Evolutionary conservation across 805 yeast species (phyloP).

Genomic region (Lachancea lanzarotensis): DNA sequence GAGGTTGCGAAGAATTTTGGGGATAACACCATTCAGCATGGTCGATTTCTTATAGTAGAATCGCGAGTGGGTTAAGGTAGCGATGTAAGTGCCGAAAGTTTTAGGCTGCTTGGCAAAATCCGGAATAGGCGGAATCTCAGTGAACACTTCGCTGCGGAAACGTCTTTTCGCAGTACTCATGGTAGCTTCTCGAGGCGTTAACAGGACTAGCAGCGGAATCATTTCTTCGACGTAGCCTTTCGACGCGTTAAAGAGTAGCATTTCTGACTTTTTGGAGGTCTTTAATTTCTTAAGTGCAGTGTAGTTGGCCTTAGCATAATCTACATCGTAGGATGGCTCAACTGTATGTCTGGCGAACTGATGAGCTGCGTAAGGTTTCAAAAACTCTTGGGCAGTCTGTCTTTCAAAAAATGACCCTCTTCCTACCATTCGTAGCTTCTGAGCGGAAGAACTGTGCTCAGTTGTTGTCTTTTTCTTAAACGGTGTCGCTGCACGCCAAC

Average conservation of each 20-base stretch:
- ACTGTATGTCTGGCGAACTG: constrained; percentile 24
- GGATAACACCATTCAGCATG: constrained; percentile 33
- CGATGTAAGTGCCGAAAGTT: constrained; percentile 31
- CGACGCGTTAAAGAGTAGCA: constrained; percentile 11
- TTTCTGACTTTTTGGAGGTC: constrained; percentile 8
- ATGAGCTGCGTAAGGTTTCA: constrained; percentile 25
- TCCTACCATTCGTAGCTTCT: constrained; percentile 21
- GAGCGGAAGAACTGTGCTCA: constrained; percentile 6
- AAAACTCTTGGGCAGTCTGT: constrained; percentile 22
- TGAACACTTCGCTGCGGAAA: constrained; percentile 19
- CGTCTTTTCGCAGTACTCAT: constrained; percentile 12
- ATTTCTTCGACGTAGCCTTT: constrained; percentile 19
- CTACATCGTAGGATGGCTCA: constrained; percentile 17
- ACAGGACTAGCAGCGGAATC: constrained; percentile 18
- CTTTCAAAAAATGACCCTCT: constrained; percentile 29
- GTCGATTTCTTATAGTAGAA: constrained; percentile 35
- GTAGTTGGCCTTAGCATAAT: constrained; percentile 12
- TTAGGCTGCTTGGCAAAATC: constrained; percentile 23
- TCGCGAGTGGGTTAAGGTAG: constrained; percentile 34
- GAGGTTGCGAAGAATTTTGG: constrained; percentile 35
- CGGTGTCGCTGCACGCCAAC: no score
- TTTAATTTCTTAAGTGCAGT: constrained; percentile 8
- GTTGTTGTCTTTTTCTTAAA: no score
- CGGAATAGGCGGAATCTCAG: constrained; percentile 35
- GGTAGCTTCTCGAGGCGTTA: constrained; percentile 19